phyloP scores from a whole-genome alignment of 768 basidiomycete genomes.

The Pulveroboletus sp. region DNA sequence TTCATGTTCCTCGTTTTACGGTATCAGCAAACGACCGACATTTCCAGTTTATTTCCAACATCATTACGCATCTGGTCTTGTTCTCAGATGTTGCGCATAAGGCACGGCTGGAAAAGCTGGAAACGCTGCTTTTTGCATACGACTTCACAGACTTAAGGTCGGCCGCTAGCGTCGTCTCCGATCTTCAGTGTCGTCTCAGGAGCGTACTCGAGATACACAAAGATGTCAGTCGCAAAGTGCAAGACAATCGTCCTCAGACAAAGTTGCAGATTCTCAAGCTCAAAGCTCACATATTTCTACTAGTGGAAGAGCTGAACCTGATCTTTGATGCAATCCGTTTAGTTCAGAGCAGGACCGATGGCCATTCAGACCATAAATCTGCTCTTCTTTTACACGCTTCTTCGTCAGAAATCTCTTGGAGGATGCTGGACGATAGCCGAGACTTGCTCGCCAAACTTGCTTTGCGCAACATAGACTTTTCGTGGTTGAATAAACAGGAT shows the following conservation, averaged over 20 bases:
- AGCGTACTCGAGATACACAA: constrained; percentile 51
- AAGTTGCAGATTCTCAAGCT: constrained; percentile 59
- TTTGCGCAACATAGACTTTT: constrained; percentile 72
- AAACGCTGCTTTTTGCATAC: constrained; percentile 80
- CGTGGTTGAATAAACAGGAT: constrained; percentile 83
- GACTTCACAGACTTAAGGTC: constrained; percentile 77
- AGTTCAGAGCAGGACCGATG: constrained; percentile 70
- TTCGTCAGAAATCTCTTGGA: constrained; percentile 87
- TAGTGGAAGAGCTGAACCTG: constrained; percentile 75
- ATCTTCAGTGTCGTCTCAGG: constrained; percentile 70
- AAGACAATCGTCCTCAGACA: constrained; percentile 32
- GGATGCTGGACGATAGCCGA: constrained; percentile 71
- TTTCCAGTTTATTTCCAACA: constrained; percentile 79
- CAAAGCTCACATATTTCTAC: constrained; percentile 64
- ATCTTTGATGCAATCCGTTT: constrained; percentile 84
- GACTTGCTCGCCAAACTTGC: constrained; percentile 81
- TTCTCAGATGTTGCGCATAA: constrained; percentile 86
- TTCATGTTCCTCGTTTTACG: constrained; percentile 82
- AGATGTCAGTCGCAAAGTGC: constrained; percentile 35
- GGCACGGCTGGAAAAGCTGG: constrained; percentile 68
- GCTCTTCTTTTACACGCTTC: constrained; percentile 77
- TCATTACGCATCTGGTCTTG: constrained; percentile 83
- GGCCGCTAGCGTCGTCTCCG: constrained; percentile 64
- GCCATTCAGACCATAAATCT: constrained; percentile 67
- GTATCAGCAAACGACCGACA: constrained; percentile 80